Conservation (phyloP, 1,139 yeast species). For the Debaryomyces fabryi region DNA sequence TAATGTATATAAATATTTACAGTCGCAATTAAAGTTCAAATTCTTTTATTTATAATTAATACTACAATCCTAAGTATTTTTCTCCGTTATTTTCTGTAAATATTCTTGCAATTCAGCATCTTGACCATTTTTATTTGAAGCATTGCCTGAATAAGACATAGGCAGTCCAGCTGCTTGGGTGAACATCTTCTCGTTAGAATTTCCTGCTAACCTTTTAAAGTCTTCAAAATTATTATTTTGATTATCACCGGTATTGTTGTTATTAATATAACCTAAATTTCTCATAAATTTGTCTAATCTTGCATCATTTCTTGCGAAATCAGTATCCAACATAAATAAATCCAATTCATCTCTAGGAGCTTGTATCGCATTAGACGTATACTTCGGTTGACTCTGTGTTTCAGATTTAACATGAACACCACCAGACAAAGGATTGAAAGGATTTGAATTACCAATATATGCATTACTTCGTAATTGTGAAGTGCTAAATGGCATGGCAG, state of each 20-base stretch:
- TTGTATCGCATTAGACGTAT: constrained; percentile 1
- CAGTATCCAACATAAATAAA: constrained; percentile 17
- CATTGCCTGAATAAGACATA: neutral
- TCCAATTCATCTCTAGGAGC: constrained; percentile 14
- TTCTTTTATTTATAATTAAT: neutral
- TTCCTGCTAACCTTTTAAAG: constrained; percentile 2
- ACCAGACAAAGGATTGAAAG: neutral
- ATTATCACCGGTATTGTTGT: neutral
- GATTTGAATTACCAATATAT: neutral
- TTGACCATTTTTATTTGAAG: neutral
- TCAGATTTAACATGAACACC: neutral
- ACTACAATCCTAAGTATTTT: neutral
- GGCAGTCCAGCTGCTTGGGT: neutral
- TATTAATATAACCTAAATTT: constrained; percentile 15
- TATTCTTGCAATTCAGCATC: constrained; percentile 13
- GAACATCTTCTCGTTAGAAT: neutral
- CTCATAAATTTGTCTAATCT: constrained; percentile 17
- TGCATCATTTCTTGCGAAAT: constrained; percentile 14
- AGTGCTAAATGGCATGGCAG: neutral
- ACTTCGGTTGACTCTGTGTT: neutral
- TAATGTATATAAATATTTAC: constrained; percentile 2
- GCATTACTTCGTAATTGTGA: neutral
- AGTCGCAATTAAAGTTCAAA: neutral
- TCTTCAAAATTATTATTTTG: constrained; percentile 2
- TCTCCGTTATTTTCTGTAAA: constrained; percentile 9